A percentile compares a stretch with the other conserved stretches of the same genome.
phyloP scores from a whole-genome alignment of 2,329 filamentous ascomycete genomes.

The Venturia pyrina region DNA sequence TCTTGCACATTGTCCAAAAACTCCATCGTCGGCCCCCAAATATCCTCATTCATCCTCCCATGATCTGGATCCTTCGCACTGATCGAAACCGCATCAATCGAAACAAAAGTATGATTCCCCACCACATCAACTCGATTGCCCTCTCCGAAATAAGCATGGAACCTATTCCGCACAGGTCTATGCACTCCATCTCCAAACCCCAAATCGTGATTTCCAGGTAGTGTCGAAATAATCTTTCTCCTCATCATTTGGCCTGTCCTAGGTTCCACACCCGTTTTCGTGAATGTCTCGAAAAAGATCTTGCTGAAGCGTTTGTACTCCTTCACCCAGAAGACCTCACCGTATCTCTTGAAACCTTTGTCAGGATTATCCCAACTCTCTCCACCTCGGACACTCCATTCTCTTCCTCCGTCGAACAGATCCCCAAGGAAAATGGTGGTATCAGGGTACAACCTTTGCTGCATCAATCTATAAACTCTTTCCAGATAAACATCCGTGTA shows the following conservation, averaged over 20 bases:
- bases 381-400: slow-evolving; percentile 71
- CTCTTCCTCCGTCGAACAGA: slow-evolving; percentile 87
- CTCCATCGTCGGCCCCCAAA: slow-evolving; percentile 66
- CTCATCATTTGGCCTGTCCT: slow-evolving; percentile 54
- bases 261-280: slow-evolving; percentile 44
- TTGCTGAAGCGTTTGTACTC: slow-evolving; percentile 81
- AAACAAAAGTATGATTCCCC: slow-evolving; percentile 92
- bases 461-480: slow-evolving; percentile 70
- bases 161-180: slow-evolving; percentile 67
- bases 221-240: slow-evolving; percentile 63
- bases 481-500: slow-evolving; percentile 88
- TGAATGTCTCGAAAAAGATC: slow-evolving; percentile 70
- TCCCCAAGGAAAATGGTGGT: slow-evolving; percentile 88
- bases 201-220: slow-evolving; percentile 92
- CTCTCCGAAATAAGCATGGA: slow-evolving; percentile 80
- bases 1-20: slow-evolving; percentile 62
- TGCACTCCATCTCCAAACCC: slow-evolving; percentile 85
- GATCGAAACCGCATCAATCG: slow-evolving; percentile 77
- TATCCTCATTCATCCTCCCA: slow-evolving; percentile 44
- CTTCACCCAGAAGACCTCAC: slow-evolving; percentile 70
- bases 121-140: slow-evolving; percentile 85
- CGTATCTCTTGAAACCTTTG: slow-evolving; percentile 64
- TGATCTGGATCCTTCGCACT: slow-evolving; percentile 58
- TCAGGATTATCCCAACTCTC: slow-evolving; percentile 39
- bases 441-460: slow-evolving; percentile 68